Conservation (phyloP, 768 basidiomycete species). For the Termitomyces sp. region DNA sequence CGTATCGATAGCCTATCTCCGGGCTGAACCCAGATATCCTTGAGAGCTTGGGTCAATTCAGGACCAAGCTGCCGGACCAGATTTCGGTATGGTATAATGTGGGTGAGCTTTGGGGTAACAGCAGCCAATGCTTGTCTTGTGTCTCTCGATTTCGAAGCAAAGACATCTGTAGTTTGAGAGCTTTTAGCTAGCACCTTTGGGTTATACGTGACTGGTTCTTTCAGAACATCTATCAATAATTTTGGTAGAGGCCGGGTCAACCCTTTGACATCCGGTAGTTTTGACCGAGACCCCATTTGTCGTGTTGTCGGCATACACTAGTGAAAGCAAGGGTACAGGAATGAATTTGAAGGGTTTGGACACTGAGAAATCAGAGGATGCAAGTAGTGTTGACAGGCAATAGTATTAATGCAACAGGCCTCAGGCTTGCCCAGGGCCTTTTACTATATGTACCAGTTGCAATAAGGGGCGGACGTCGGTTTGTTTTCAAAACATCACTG, state of each 20-base stretch:
- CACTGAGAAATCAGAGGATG: neutral
- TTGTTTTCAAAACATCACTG: no score
- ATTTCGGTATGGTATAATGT: neutral
- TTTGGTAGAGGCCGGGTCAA: neutral
- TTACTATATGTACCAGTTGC: neutral
- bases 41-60: neutral
- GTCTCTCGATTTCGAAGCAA: neutral
- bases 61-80: neutral
- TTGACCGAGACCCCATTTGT: neutral
- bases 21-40: neutral
- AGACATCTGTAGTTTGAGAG: neutral
- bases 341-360: no score
- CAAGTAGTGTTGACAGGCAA: neutral
- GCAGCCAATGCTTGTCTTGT: neutral
- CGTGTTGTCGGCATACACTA: neutral
- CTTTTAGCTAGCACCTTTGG: no score
- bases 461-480: no score
- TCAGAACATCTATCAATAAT: neutral
- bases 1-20: neutral
- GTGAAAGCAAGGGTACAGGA: neutral
- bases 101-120: neutral
- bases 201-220: neutral
- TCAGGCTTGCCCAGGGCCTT: neutral
- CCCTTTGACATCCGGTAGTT: neutral
- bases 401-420: no score